Percentiles rank a stretch among this genome's conserved stretches.
phyloP scores from a whole-genome alignment of 83 land plant species.

The Larix sibirica region DNA sequence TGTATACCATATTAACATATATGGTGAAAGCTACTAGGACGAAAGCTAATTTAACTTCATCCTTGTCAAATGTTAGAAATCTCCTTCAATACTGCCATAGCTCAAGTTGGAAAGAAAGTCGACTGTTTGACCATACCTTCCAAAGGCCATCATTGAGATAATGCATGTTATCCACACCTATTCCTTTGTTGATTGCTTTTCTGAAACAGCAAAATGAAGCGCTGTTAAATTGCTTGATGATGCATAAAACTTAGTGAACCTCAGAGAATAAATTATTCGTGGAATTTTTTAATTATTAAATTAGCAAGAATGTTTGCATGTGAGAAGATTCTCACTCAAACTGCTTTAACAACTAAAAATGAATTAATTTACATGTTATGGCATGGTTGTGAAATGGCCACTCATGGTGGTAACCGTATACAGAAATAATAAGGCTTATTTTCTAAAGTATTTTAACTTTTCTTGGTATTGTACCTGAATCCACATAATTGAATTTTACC shows the following conservation, averaged over 20 bases:
- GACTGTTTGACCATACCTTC: conserved; percentile 65
- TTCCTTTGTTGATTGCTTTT: conserved; percentile 88
- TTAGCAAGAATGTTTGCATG: not conserved
- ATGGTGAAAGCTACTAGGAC: not conserved
- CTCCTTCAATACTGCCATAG: not conserved
- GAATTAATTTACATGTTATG: not conserved
- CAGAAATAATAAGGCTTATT: too few relatives aligned
- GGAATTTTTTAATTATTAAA: not conserved
- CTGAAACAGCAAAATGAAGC: conserved; percentile 42
- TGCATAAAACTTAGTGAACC: not conserved
- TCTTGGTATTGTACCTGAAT: too few relatives aligned
- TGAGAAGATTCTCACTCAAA: not conserved
- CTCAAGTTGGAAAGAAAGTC: not conserved
- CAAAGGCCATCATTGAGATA: conserved; percentile 99
- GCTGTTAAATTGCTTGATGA: not conserved
- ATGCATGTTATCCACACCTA: conserved; percentile 98
- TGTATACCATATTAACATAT: not conserved
- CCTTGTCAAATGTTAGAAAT: not conserved
- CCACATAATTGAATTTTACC: too few relatives aligned
- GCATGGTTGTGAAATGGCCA: not conserved
- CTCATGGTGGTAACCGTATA: not conserved
- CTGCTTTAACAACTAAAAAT: not conserved
- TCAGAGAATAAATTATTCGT: not conserved
- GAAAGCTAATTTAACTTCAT: too few relatives aligned
- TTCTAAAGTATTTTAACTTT: too few relatives aligned